Evolutionary conservation across 2,329 filamentous ascomycete species (phyloP).

Genomic region (Phialocephala sp.): DNA sequence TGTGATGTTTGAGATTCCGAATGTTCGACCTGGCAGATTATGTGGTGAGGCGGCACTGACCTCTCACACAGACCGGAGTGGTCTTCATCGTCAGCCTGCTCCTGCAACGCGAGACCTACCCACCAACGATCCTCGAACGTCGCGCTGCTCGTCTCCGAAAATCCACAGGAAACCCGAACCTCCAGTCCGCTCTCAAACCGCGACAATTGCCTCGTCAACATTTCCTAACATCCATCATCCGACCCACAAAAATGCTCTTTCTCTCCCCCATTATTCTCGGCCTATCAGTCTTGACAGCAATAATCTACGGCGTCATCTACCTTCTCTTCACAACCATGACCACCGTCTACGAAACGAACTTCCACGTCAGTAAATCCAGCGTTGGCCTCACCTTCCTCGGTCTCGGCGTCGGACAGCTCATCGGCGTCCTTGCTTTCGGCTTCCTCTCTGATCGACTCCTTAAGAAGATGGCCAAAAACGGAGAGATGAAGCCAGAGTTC

Average conservation of each 20-base stretch:
- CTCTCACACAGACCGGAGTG: constrained; percentile 42
- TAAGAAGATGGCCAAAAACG: constrained; percentile 47
- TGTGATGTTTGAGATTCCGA: too few relatives aligned
- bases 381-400: constrained; percentile 49
- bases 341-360: constrained; percentile 51
- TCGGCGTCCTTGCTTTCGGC: constrained; percentile 48
- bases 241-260: constrained; percentile 50
- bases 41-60: too few relatives aligned
- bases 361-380: constrained; percentile 47
- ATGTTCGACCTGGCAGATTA: too few relatives aligned
- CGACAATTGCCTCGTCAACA: constrained; percentile 41
- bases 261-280: constrained; percentile 44
- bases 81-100: constrained; percentile 51
- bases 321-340: constrained; percentile 56
- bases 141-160: constrained; percentile 43
- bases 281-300: constrained; percentile 53
- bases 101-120: constrained; percentile 50
- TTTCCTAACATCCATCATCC: constrained; percentile 50
- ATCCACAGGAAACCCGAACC: constrained; percentile 47
- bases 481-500: constrained; percentile 43
- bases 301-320: constrained; percentile 57
- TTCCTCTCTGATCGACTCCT: constrained; percentile 49
- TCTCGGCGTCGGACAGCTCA: constrained; percentile 46
- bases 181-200: constrained; percentile 51
- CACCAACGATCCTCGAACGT: constrained; percentile 43